These are phyloP conservation scores for Pseudocercospora macadamiae DNA, from an alignment of 2,329 filamentous ascomycete species.

Conservation along the genomic window DNA sequence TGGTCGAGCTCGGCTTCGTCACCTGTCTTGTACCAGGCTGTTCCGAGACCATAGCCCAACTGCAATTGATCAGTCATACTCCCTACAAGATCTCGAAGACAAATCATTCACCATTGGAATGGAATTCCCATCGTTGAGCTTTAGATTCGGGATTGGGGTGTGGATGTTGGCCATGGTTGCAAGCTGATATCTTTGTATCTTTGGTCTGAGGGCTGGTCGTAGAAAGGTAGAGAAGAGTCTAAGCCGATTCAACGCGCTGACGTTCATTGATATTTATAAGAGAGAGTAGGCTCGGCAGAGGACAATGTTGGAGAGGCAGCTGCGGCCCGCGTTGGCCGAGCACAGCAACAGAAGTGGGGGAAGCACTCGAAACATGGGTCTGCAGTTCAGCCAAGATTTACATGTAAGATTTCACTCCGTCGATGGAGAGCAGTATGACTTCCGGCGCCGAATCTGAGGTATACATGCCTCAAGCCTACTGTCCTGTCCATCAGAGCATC, in stretches of 20 bases:
- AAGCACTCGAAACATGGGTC: no score
- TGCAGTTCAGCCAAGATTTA: no score
- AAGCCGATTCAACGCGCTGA: background rate
- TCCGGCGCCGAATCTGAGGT: no score
- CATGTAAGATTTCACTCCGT: no score
- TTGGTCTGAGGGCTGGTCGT: background rate
- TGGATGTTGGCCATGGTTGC: constrained; percentile 37
- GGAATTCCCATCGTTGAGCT: constrained; percentile 72
- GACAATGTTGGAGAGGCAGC: background rate
- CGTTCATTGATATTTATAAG: background rate
- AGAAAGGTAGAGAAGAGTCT: background rate
- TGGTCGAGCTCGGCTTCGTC: constrained; percentile 59
- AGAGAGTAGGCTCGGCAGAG: background rate
- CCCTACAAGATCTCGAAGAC: background rate
- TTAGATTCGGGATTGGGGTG: constrained; percentile 57
- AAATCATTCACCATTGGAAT: constrained; percentile 66
- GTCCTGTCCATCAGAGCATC: no score
- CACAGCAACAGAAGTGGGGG: background rate
- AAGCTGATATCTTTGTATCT: no score
- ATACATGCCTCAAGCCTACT: no score
- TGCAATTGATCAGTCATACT: constrained; percentile 36
- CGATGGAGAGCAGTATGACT: no score
- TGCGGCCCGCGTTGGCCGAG: constrained; percentile 3
- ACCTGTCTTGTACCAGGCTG: constrained; percentile 63
- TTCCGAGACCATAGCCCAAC: constrained; percentile 74